Base-by-base conservation (phyloP, 2,329 filamentous ascomycete species). In the Camillea tinctor region DNA sequence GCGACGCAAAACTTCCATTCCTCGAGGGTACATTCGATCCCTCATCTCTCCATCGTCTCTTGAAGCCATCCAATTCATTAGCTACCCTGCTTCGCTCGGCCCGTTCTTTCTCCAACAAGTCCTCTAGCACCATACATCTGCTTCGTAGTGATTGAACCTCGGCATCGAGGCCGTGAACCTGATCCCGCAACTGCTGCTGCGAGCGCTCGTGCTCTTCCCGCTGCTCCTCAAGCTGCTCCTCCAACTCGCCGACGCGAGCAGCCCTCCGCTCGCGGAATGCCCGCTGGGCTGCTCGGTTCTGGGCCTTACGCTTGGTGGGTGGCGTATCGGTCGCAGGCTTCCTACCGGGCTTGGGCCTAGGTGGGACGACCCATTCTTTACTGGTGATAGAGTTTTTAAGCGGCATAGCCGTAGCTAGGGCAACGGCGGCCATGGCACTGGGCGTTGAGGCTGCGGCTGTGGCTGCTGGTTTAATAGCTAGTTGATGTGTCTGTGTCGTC, bases 301-400 rank as follows among this genome's bases (percentile, higher is more conserved):
- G 95, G 1, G 92, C 91, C 80, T 97, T 96, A 66, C 95, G 87
- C 79, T 96, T 96, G 50, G 93, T 96, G 1, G 91, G 91, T 15
- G 93, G 93, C 56, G 93, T 96, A 72, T 97, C 93, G 40, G 92
- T 96, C 52, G 92, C 92, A 2, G 94, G 93, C 81, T 98, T 98
- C 68, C 94, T 88, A 54, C 94, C 94, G 21, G 95, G 94, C 81
- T 93, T 94, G 52, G 91, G 91, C 62, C 91, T 84, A 24, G 91
- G 91, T 22, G 91, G 91, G 51, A 95, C 88, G 22, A 94, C 84
- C 91, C 91, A 95, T 85, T 94, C 90, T 75, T 88, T 93, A 69
- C 85, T 90, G 40, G 91, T 94, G 74, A 93, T 86, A 56, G 82
- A 85, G 56, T 80, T 74, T 71, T 81, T 82, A 54, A 80, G 79